phyloP scores from a whole-genome alignment of 1,284 basidiomycete species.

The Malassezia dermatis region DNA sequence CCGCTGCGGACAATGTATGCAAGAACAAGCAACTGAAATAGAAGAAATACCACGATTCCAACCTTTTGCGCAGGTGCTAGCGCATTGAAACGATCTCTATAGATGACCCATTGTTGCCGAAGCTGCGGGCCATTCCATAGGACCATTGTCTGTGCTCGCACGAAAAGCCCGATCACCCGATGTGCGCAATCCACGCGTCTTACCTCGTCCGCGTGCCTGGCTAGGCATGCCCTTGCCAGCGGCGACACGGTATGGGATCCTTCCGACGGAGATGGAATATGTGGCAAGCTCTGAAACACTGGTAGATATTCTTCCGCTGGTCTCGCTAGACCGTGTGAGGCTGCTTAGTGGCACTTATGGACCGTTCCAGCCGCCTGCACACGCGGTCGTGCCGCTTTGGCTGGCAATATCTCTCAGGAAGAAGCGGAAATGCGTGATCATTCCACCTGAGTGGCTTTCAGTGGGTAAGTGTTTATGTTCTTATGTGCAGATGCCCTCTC shows the following conservation, averaged over 20 bases:
- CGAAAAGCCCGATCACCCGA: neutral
- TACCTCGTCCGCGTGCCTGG: neutral
- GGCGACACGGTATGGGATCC: slow-evolving; percentile 1
- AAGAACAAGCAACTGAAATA: neutral
- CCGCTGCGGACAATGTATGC: slow-evolving; percentile 16
- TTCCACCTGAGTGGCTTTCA: slow-evolving; percentile 77
- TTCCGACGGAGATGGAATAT: slow-evolving; percentile 18
- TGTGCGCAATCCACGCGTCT: neutral
- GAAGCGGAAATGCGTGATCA: slow-evolving; percentile 84
- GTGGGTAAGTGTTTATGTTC: slow-evolving; percentile 56
- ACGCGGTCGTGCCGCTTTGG: slow-evolving; percentile 79
- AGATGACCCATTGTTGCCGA: neutral
- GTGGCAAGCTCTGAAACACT: slow-evolving; percentile 21
- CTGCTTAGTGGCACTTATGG: slow-evolving; percentile 57
- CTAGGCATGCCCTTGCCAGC: slow-evolving; percentile 15
- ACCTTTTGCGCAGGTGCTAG: neutral
- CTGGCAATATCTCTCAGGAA: slow-evolving; percentile 83
- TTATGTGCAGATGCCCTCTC: slow-evolving; percentile 1
- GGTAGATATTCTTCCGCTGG: slow-evolving; percentile 34
- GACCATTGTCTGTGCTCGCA: neutral
- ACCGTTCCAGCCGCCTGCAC: slow-evolving; percentile 75
- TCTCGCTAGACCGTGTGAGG: slow-evolving; percentile 37
- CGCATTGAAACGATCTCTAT: neutral
- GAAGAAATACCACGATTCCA: neutral
- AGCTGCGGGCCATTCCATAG: neutral